phyloP scores from a whole-genome alignment of 371 early-diverging fungal species.

The Mycotypha africana region DNA sequence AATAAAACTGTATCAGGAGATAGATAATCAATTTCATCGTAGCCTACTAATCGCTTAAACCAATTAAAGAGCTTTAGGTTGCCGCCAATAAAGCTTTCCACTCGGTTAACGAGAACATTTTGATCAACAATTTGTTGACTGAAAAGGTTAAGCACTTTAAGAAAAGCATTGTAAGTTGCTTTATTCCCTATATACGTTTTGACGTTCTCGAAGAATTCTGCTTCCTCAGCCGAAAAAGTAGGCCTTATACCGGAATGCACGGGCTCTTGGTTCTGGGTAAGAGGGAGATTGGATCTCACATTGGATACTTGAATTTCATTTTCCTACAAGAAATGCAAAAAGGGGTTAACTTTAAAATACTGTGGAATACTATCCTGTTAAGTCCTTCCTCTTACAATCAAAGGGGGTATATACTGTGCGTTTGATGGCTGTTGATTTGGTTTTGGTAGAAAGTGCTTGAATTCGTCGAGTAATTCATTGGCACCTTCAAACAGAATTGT shows the following conservation, averaged over 20 bases:
- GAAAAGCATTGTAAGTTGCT: slow-evolving; percentile 85
- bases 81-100: slow-evolving; percentile 69
- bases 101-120: slow-evolving; percentile 73
- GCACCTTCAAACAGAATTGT: slow-evolving; percentile 76
- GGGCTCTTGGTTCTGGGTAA: too few relatives aligned
- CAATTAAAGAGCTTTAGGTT: slow-evolving; percentile 76
- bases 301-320: not conserved
- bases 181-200: slow-evolving; percentile 77
- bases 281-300: not conserved
- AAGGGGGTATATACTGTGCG: too few relatives aligned
- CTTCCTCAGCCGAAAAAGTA: slow-evolving; percentile 53
- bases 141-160: slow-evolving; percentile 94
- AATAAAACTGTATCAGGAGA: not conserved
- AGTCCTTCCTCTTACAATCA: too few relatives aligned
- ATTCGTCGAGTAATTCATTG: slow-evolving; percentile 88
- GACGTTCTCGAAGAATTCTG: slow-evolving; percentile 86
- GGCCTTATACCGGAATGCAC: too few relatives aligned
- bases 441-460: slow-evolving; percentile 89
- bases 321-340: slow-evolving; percentile 10
- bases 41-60: slow-evolving; percentile 92
- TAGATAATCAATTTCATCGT: slow-evolving; percentile 26
- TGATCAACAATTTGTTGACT: slow-evolving; percentile 91
- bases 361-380: too few relatives aligned
- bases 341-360: too few relatives aligned
- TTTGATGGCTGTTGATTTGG: too few relatives aligned